These are phyloP conservation scores for Nigrospora oryzae DNA, from an alignment of 2,329 filamentous ascomycete species.

Conservation along the genomic window DNA sequence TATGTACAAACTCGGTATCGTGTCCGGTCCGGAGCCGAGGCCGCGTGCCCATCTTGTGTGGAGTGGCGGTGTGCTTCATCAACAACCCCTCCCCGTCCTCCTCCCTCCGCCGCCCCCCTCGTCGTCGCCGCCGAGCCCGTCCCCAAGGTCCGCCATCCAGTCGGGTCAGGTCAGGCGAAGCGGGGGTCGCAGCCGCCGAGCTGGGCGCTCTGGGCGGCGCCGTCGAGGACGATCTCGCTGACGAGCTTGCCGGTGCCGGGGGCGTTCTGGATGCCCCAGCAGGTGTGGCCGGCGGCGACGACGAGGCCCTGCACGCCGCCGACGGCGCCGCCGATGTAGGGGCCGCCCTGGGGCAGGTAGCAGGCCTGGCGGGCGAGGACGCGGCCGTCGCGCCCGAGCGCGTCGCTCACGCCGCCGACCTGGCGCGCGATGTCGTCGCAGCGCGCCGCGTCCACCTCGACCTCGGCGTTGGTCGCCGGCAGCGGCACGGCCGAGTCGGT, in stretches of 20 bases:
- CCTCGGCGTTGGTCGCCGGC: conserved; percentile 51
- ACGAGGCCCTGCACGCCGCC: conserved; percentile 51
- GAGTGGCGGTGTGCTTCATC: too few relatives aligned
- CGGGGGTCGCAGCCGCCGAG: conserved; percentile 47
- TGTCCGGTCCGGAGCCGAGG: too few relatives aligned
- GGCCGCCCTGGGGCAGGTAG: conserved; percentile 65
- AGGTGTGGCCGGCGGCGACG: conserved; percentile 68
- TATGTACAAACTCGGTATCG: too few relatives aligned
- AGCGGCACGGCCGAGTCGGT: conserved; percentile 57
- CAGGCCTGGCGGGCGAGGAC: conserved; percentile 62
- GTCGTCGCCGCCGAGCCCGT: too few relatives aligned
- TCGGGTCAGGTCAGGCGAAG: conserved; percentile 20
- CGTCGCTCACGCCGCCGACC: conserved; percentile 40
- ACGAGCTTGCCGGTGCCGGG: conserved; percentile 62
- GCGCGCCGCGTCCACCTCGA: conserved; percentile 53
- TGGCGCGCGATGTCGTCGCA: conserved; percentile 65
- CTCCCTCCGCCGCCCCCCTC: too few relatives aligned
- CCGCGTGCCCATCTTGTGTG: too few relatives aligned
- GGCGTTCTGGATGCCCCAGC: conserved; percentile 78
- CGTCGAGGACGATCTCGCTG: conserved; percentile 56
- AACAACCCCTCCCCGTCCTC: too few relatives aligned
- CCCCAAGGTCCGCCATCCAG: conserved; percentile 3
- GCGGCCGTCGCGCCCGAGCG: conserved; percentile 47
- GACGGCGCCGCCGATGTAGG: conserved; percentile 67
- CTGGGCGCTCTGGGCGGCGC: conserved; percentile 47